Percentiles rank a stretch among this genome's conserved stretches.
Evolutionary conservation across 2,329 filamentous ascomycete species (phyloP).

Genomic region (Microdochium paspali): DNA sequence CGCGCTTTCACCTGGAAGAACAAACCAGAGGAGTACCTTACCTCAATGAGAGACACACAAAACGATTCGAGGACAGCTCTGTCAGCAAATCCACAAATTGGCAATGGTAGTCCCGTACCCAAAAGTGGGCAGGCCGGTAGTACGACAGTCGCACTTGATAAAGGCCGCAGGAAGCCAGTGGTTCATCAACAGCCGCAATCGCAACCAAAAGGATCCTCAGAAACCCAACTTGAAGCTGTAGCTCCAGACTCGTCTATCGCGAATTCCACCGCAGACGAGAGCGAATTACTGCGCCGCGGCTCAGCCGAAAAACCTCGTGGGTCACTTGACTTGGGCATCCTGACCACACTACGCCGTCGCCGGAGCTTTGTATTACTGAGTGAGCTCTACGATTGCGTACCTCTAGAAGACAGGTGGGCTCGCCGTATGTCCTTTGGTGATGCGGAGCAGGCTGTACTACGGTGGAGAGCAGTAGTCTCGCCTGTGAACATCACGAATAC

Average conservation of each 20-base stretch:
- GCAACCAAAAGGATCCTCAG: constrained; percentile 7
- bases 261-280: constrained; percentile 49
- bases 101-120: not conserved
- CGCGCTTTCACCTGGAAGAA: constrained; percentile 55
- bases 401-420: constrained; percentile 55
- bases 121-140: not conserved
- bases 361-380: not conserved
- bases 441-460: constrained; percentile 64
- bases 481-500: constrained; percentile 25
- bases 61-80: constrained; percentile 10
- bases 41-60: constrained; percentile 27
- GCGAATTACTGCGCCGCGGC: constrained; percentile 46
- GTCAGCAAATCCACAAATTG: not conserved
- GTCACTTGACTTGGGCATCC: not conserved
- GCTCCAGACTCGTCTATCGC: constrained; percentile 44
- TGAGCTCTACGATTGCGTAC: not conserved
- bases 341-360: not conserved
- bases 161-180: too few relatives aligned
- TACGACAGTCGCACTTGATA: not conserved
- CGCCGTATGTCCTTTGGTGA: constrained; percentile 67
- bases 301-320: constrained; percentile 17
- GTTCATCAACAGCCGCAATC: not conserved
- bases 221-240: constrained; percentile 15
- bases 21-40: constrained; percentile 50
- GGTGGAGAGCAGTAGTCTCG: constrained; percentile 49